Evolutionary conservation across 2,329 filamentous ascomycete species (phyloP).

Genomic region (Scopulariopsis brevicaulis): DNA sequence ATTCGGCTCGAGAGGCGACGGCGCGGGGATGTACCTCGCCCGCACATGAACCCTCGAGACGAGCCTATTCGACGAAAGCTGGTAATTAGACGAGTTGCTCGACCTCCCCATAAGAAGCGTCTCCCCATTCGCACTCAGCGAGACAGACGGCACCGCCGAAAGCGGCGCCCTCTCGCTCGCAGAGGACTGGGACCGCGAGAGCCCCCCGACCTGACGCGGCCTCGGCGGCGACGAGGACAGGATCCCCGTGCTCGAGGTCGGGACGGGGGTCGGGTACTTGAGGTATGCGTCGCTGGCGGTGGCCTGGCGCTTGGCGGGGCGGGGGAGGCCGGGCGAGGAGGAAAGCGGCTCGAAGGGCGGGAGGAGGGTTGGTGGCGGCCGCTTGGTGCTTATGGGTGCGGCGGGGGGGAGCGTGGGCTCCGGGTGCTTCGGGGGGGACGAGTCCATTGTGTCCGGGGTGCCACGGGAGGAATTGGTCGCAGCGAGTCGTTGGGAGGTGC

Average conservation of each 20-base stretch:
- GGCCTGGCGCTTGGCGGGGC: conserved; percentile 57
- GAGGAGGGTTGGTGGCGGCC: conserved; percentile 55
- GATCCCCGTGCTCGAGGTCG: conserved; percentile 87
- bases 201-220: conserved; percentile 20
- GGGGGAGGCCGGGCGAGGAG: conserved; percentile 64
- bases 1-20: conserved; percentile 56
- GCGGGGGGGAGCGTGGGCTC: conserved; percentile 21
- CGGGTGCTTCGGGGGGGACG: conserved; percentile 21
- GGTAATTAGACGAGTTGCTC: conserved; percentile 90
- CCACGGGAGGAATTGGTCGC: conserved; percentile 11
- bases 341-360: conserved; percentile 71
- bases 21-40: conserved; percentile 67
- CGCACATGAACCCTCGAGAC: conserved; percentile 91
- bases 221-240: conserved; percentile 74
- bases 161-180: conserved; percentile 66
- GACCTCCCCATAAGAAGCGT: conserved; percentile 80
- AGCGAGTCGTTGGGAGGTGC: neutral
- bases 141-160: conserved; percentile 69
- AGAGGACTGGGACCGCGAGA: conserved; percentile 20
- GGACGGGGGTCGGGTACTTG: conserved; percentile 87
- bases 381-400: conserved; percentile 37
- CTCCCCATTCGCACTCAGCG: conserved; percentile 73
- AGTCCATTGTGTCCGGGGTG: conserved; percentile 23
- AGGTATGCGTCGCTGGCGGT: conserved; percentile 33
- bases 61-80: conserved; percentile 81